These are phyloP conservation scores for Arthrobotrys sinensis DNA, from an alignment of 2,329 filamentous ascomycete species.

Conservation along the genomic window DNA sequence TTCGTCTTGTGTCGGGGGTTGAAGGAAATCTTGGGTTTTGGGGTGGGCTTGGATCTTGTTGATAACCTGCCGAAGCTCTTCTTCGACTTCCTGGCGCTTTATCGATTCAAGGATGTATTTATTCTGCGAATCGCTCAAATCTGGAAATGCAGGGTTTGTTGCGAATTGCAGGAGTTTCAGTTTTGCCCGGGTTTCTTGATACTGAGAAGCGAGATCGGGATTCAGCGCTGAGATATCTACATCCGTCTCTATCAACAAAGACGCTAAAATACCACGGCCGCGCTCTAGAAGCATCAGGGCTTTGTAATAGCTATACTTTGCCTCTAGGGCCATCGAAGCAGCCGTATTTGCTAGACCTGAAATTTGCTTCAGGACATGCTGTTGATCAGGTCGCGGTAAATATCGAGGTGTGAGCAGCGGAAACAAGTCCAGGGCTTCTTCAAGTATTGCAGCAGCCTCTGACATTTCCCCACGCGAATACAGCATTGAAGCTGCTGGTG, in stretches of 20 bases:
- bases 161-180: neutral
- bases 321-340: constrained; percentile 62
- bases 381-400: too few relatives aligned
- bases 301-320: constrained; percentile 20
- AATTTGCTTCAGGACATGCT: too few relatives aligned
- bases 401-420: too few relatives aligned
- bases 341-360: constrained; percentile 40
- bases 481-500: too few relatives aligned
- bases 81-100: neutral
- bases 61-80: neutral
- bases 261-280: constrained; percentile 5
- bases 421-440: too few relatives aligned
- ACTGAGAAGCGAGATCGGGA: constrained; percentile 2
- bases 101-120: too few relatives aligned
- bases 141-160: neutral
- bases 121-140: too few relatives aligned
- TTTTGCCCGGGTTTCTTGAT: constrained; percentile 27
- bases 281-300: constrained; percentile 16
- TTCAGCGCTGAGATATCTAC: neutral
- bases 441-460: too few relatives aligned
- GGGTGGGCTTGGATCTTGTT: neutral
- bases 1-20: neutral
- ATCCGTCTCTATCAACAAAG: neutral
- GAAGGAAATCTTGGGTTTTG: neutral
- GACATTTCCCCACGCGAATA: too few relatives aligned